Percentiles rank a stretch among this genome's conserved stretches.
phyloP scores from a whole-genome alignment of 2,329 filamentous ascomycete genomes.

The Trichoderma brevicompactum region DNA sequence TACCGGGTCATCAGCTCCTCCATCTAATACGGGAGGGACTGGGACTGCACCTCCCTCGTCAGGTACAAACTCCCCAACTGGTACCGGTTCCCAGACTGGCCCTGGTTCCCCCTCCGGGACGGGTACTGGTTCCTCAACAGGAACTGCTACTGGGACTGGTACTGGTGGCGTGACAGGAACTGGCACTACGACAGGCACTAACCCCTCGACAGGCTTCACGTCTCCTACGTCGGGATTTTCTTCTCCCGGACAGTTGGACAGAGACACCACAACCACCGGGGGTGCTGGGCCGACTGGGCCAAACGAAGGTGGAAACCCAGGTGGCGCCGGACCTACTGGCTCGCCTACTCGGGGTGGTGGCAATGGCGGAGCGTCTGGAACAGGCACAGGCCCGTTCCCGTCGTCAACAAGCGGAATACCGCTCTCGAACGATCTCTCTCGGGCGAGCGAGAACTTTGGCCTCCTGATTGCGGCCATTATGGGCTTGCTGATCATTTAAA shows the following conservation, averaged over 20 bases:
- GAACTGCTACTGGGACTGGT: constrained; percentile 6
- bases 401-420: constrained; percentile 1
- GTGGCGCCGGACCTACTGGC: constrained; percentile 7
- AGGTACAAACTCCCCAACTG: constrained; percentile 12
- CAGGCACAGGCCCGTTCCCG: constrained; percentile 3
- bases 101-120: background rate
- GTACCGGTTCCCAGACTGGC: constrained; percentile 1
- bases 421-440: constrained; percentile 6
- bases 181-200: constrained; percentile 6
- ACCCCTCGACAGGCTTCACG: constrained; percentile 2
- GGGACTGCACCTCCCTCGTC: constrained; percentile 4
- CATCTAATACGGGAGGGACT: constrained; percentile 7
- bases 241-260: constrained; percentile 14
- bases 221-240: background rate
- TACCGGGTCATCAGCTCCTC: constrained; percentile 8
- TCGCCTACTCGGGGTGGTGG: background rate
- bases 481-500: constrained; percentile 14
- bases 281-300: constrained; percentile 16
- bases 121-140: constrained; percentile 1
- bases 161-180: constrained; percentile 11
- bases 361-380: constrained; percentile 14
- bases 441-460: constrained; percentile 13
- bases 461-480: constrained; percentile 4
- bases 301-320: constrained; percentile 3
- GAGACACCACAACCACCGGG: constrained; percentile 7